Evolutionary conservation across 345 rosid genomes (phyloP).

Genomic region (Bruguiera sexangula): DNA sequence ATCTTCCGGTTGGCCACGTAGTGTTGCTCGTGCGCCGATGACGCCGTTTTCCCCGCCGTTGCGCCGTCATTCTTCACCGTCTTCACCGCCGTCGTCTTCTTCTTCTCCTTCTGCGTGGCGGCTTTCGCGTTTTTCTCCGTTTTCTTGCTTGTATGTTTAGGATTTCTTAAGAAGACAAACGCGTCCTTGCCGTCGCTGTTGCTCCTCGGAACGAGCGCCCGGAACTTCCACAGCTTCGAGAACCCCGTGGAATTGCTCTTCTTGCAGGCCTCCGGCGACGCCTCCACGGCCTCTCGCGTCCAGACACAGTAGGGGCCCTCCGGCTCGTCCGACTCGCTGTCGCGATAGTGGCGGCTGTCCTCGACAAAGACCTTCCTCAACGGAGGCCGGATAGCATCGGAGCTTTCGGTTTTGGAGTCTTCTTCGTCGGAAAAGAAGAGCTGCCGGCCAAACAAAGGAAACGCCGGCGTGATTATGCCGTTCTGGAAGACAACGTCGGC

Average conservation of each 20-base stretch:
- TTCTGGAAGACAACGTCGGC: constrained; percentile 43
- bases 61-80: constrained; percentile 1
- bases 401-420: background rate
- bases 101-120: background rate
- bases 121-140: background rate
- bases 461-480: constrained; percentile 48
- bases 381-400: constrained; percentile 16
- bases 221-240: constrained; percentile 46
- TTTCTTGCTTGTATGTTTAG: too few relatives aligned
- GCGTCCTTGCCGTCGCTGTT: constrained; percentile 54
- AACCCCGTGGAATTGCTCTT: constrained; percentile 63
- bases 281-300: constrained; percentile 28
- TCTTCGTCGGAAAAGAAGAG: constrained; percentile 15
- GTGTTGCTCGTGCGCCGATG: constrained; percentile 49
- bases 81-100: background rate
- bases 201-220: constrained; percentile 38
- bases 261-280: constrained; percentile 30
- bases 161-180: constrained; percentile 38
- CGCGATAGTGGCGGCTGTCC: constrained; percentile 2
- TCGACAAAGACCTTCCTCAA: constrained; percentile 31
- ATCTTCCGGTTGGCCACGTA: constrained; percentile 48
- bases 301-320: constrained; percentile 44
- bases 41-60: constrained; percentile 15
- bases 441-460: constrained; percentile 41
- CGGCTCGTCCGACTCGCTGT: constrained; percentile 2